A percentile compares a stretch with the other conserved stretches of the same genome.
Conservation (phyloP, 2,329 filamentous ascomycete species). For the Xylaria sp. region DNA sequence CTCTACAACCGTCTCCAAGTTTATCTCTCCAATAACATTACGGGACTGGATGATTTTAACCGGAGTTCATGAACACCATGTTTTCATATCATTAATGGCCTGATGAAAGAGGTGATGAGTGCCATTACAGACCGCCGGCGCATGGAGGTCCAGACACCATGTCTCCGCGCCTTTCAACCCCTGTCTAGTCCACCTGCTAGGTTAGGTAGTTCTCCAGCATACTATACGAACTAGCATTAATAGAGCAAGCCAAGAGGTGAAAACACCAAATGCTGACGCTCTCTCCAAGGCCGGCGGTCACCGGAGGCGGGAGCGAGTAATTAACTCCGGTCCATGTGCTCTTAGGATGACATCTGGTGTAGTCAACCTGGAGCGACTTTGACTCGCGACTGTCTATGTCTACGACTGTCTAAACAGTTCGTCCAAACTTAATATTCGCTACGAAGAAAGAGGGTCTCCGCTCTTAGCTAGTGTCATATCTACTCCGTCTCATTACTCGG, state of each 20-base stretch:
- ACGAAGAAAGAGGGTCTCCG: background rate
- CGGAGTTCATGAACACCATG: background rate
- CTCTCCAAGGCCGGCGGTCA: background rate
- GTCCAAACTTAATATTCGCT: too few species aligned
- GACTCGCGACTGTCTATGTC: background rate
- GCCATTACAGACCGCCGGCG: background rate
- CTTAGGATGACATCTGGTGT: background rate
- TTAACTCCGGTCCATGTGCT: background rate
- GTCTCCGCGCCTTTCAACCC: constrained; percentile 6
- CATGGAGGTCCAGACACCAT: constrained; percentile 13
- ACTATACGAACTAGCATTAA: background rate
- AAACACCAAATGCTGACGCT: constrained; percentile 13
- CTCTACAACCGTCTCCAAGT: background rate
- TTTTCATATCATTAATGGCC: background rate
- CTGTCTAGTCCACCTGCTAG: constrained; percentile 23
- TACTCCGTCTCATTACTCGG: background rate
- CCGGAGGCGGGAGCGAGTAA: constrained; percentile 12
- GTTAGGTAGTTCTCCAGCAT: background rate
- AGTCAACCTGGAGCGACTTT: background rate
- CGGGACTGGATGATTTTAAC: background rate
- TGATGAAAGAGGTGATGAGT: background rate
- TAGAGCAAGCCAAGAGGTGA: background rate
- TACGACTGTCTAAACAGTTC: background rate
- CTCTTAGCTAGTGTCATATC: background rate
- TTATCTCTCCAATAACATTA: background rate